phyloP scores from a whole-genome alignment of 148 eudicot genomes.

The Limonium bicolor region DNA sequence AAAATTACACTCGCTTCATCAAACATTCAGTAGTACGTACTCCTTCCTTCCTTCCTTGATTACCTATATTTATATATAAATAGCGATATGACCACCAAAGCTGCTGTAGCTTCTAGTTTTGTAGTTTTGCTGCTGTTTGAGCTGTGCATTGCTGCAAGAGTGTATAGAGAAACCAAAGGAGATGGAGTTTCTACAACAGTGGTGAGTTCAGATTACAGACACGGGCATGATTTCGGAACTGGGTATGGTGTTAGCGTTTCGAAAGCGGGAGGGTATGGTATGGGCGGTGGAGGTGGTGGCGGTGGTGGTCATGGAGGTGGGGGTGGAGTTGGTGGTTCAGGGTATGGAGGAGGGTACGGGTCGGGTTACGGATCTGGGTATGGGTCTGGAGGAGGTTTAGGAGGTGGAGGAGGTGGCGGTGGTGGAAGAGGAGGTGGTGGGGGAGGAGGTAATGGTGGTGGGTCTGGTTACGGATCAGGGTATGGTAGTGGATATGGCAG shows the following conservation, averaged over 20 bases:
- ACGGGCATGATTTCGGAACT: neutral
- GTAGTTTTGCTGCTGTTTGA: conserved; percentile 18
- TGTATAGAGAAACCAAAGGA: conserved; percentile 4
- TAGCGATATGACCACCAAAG: too few relatives aligned
- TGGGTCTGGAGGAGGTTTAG: conserved; percentile 19
- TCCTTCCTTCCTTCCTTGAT: too few relatives aligned
- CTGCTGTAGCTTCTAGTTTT: conserved; percentile 12
- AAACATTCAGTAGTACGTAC: too few relatives aligned
- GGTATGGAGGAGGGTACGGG: conserved; percentile 16
- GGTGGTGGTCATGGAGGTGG: conserved; percentile 19
- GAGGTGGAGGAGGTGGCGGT: conserved; percentile 24
- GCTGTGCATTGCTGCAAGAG: conserved; percentile 21
- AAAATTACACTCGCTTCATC: too few relatives aligned
- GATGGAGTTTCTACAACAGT: conserved; percentile 5
- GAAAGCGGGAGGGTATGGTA: conserved; percentile 18
- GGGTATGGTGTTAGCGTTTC: conserved; percentile 18
- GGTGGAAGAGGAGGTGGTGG: conserved; percentile 21
- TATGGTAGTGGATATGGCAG: conserved; percentile 16
- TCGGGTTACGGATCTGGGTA: conserved; percentile 22
- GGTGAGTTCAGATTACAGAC: conserved; percentile 8
- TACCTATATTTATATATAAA: too few relatives aligned
- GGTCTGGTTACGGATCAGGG: conserved; percentile 19
- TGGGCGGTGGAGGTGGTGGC: conserved; percentile 18
- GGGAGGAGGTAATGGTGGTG: conserved; percentile 15
- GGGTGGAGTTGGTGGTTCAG: conserved; percentile 4